Evolutionary conservation across 2,329 filamentous ascomycete species (phyloP).

Genomic region (Neophaeococcomyces aloes): DNA sequence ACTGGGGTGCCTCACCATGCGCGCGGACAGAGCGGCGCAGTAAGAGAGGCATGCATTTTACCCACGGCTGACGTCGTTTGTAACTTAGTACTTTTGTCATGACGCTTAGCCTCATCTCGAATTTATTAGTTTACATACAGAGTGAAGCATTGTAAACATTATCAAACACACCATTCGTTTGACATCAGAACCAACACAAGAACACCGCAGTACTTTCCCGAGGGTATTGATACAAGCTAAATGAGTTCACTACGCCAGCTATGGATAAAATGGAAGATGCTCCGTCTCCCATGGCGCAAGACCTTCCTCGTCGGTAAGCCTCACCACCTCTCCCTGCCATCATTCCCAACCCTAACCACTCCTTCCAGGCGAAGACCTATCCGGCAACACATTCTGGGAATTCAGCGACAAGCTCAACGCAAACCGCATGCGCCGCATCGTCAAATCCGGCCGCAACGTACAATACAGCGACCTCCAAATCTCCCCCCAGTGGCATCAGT

Average conservation of each 20-base stretch:
- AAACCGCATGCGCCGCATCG: conserved; percentile 49
- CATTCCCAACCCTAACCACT: conserved; percentile 1
- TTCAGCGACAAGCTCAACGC: conserved; percentile 44
- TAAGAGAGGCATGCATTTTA: not conserved
- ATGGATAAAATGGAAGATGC: conserved; percentile 54
- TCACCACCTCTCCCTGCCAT: conserved; percentile 2
- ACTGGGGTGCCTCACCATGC: no score
- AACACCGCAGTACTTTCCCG: not conserved
- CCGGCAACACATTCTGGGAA: conserved; percentile 58
- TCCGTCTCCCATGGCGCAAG: conserved; percentile 52
- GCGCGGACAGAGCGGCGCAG: not conserved
- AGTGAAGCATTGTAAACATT: no score
- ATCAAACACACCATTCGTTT: not conserved
- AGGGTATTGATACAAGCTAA: not conserved
- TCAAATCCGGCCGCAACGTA: conserved; percentile 42
- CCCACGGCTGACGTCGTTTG: conserved; percentile 1
- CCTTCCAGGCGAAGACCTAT: conserved; percentile 46
- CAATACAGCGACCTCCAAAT: conserved; percentile 52
- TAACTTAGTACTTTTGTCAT: not conserved
- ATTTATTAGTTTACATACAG: no score
- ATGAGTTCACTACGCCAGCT: conserved; percentile 20
- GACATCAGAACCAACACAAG: not conserved
- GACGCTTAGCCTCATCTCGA: no score
- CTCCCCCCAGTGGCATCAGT: conserved; percentile 57
- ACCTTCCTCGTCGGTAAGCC: conserved; percentile 47